Evolutionary conservation across 1,139 yeast species (phyloP), one percentile per base, ranked within the genome.

Genomic region (Debaryomycetaceae sp.): DNA sequence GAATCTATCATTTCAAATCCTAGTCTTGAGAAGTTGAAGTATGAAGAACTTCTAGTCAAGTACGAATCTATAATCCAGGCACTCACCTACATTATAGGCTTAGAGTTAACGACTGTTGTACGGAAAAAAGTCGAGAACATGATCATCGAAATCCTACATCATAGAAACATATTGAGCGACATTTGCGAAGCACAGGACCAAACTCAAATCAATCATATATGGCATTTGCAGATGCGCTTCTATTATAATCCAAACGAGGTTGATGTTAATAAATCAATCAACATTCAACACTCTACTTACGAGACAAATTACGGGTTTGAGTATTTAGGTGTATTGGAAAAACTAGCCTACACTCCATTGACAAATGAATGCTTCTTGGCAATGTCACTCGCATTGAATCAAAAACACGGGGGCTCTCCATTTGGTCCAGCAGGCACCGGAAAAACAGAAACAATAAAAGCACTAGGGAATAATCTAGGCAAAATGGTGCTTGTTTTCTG

Each of bases 341-440:
- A 82, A 43, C 67, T 91, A 30, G 95, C 92, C 0, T 75, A 79
- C 40, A 91, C 98, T 0, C 89, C 94, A 1, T 69, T 88, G 19
- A 71, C 87, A 5, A 79, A 79, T 40, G 68, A 73, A 13, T 79
- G 89, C 44, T 87, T 76, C 55, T 57, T 83, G 26, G 68, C 91
- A 0, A 77, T 91, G 81, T 72, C 87, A 0, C 87, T 83, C 46
- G 94, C 97, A 0, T 59, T 89, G 19, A 75, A 78, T 30, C 88
- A 82, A 49, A 75, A 75, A 32, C 66, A 81, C 11, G 98, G 98
- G n/a, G 96, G 96, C 0, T 84, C 96, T 1, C 87, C 96, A 1
- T 82, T 84, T 61, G 98, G 98, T 0, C 98, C 98, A 1, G 97
- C 98, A 3, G 98, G 98, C 36, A 92, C 98, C 0, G 98, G 98